Evolutionary conservation across 2,329 filamentous ascomycete species (phyloP).

Genomic region (Hortaea sp.): DNA sequence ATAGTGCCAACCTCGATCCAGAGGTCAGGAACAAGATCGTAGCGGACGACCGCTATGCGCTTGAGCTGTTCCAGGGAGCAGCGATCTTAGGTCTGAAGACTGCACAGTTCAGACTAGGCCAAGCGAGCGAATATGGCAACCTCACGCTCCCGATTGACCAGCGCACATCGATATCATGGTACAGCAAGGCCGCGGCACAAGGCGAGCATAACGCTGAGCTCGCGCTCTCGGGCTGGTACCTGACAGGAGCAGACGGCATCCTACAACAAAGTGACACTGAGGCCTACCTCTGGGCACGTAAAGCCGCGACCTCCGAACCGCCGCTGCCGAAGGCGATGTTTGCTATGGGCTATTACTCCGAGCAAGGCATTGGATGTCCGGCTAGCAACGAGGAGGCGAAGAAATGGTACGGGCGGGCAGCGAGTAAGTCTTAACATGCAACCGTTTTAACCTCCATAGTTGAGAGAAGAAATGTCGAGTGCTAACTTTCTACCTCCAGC

Average conservation of each 20-base stretch:
- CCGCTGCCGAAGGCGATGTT: constrained; percentile 85
- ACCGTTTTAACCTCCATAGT: not conserved
- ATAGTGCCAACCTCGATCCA: constrained; percentile 47
- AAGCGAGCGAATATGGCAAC: constrained; percentile 79
- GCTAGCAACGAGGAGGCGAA: constrained; percentile 90
- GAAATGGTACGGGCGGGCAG: constrained; percentile 95
- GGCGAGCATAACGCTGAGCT: constrained; percentile 87
- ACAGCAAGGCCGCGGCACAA: constrained; percentile 80
- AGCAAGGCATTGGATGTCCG: constrained; percentile 81
- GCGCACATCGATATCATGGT: constrained; percentile 82
- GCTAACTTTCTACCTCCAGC: constrained; percentile 41
- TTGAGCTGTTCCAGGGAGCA: constrained; percentile 73
- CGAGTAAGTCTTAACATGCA: constrained; percentile 55
- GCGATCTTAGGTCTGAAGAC: constrained; percentile 89
- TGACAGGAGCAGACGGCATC: constrained; percentile 81
- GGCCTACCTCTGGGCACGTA: constrained; percentile 92
- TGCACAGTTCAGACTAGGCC: constrained; percentile 81
- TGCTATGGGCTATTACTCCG: constrained; percentile 95
- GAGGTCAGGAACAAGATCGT: constrained; percentile 59
- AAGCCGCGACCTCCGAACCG: constrained; percentile 72
- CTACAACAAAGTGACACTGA: constrained; percentile 88
- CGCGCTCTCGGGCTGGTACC: constrained; percentile 51
- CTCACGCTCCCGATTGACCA: constrained; percentile 77
- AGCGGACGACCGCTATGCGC: constrained; percentile 71
- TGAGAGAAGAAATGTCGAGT: not conserved